Conservation (phyloP, 306 rosid genomes). For the Datisca glomerata region DNA sequence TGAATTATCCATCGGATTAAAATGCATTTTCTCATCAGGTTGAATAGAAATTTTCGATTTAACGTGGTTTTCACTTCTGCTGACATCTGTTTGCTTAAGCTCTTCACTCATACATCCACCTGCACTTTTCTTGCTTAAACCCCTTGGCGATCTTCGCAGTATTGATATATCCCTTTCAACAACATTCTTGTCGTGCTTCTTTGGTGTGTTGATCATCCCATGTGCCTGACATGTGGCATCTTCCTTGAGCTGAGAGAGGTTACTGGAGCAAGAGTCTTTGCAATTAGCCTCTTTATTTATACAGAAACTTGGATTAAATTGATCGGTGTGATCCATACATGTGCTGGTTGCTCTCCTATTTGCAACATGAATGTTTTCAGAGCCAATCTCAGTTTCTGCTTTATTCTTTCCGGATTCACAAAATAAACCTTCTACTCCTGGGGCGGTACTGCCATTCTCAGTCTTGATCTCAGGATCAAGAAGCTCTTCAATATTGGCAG, state of each 20-base stretch:
- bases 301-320: conserved; percentile 9
- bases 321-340: conserved; percentile 15
- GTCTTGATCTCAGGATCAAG: conserved; percentile 18
- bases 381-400: conserved; percentile 17
- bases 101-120: conserved; percentile 8
- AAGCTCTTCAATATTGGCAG: conserved; percentile 24
- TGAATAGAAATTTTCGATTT: background rate
- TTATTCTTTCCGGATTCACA: conserved; percentile 16
- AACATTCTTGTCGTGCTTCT: conserved; percentile 27
- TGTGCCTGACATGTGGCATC: conserved; percentile 14
- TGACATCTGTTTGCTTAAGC: conserved; percentile 18
- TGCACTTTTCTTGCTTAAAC: conserved; percentile 31
- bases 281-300: conserved; percentile 12
- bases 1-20: conserved; percentile 6
- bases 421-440: conserved; percentile 12
- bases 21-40: background rate
- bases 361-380: conserved; percentile 13
- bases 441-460: conserved; percentile 14
- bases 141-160: conserved; percentile 54
- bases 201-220: conserved; percentile 24
- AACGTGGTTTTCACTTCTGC: background rate
- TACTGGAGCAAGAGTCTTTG: conserved; percentile 2
- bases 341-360: conserved; percentile 4
- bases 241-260: conserved; percentile 13
- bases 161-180: conserved; percentile 11